A percentile compares a stretch with the other conserved stretches of the same genome.
These are phyloP conservation scores for Oryza longistaminata DNA, from an alignment of 176 grass and related monocot genomes.

Conservation along the genomic window DNA sequence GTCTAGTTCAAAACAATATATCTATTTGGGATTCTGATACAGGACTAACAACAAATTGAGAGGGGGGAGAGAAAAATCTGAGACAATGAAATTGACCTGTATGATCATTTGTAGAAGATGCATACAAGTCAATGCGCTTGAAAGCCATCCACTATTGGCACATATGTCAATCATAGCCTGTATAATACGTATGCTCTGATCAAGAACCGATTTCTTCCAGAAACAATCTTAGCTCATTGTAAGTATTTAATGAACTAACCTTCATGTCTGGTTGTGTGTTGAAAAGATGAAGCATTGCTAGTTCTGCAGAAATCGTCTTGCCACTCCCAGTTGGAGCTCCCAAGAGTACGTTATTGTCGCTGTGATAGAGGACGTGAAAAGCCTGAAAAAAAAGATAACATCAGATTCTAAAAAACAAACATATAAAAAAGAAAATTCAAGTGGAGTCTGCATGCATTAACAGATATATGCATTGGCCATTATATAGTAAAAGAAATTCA, in stretches of 20 bases:
- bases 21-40: slow-evolving; percentile 19
- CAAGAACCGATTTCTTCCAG: slow-evolving; percentile 84
- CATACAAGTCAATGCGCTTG: slow-evolving; percentile 90
- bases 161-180: slow-evolving; percentile 98
- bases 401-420: background rate
- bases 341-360: slow-evolving; percentile 84
- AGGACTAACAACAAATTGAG: background rate
- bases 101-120: slow-evolving; percentile 97
- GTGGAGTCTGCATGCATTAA: slow-evolving; percentile 8
- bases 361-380: slow-evolving; percentile 95
- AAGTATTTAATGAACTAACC: slow-evolving; percentile 44
- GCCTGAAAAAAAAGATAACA: slow-evolving; percentile 53
- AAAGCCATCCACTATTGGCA: slow-evolving; percentile 98
- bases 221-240: slow-evolving; percentile 8
- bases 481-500: slow-evolving; percentile 33
- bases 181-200: slow-evolving; percentile 97
- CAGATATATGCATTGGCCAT: background rate
- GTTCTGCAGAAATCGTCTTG: slow-evolving; percentile 95
- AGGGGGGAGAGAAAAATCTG: slow-evolving; percentile 1
- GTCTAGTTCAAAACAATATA: background rate
- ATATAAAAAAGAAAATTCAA: slow-evolving; percentile 22
- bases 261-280: slow-evolving; percentile 96
- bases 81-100: slow-evolving; percentile 59
- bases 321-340: slow-evolving; percentile 98
- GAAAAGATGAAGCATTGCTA: slow-evolving; percentile 97